Evolutionary conservation across 2,329 filamentous ascomycete species (phyloP).

Genomic region (Pyrenochaeta sp.): DNA sequence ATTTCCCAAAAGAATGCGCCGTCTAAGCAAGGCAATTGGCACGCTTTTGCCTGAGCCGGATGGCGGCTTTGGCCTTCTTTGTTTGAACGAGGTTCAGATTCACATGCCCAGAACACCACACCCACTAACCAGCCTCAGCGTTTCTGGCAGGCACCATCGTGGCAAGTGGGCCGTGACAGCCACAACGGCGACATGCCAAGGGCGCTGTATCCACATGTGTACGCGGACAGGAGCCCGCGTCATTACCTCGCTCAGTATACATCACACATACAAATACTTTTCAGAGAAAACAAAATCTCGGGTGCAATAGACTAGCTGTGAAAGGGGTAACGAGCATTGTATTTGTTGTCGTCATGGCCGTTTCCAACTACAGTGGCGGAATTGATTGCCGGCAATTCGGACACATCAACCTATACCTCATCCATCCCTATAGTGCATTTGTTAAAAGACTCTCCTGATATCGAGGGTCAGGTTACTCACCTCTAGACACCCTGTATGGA

Average conservation of each 20-base stretch:
- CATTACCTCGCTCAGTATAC: background rate
- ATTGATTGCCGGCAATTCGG: constrained; percentile 92
- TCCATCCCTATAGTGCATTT: too few relatives aligned
- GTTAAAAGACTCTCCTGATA: too few relatives aligned
- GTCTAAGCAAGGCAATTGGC: background rate
- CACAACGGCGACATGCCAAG: constrained; percentile 1
- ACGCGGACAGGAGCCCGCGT: constrained; percentile 2
- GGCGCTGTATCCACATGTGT: background rate
- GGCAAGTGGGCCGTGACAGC: too few relatives aligned
- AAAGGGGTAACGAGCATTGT: too few relatives aligned
- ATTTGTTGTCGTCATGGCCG: too few relatives aligned
- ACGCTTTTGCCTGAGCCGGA: background rate
- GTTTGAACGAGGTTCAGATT: too few relatives aligned
- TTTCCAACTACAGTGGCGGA: constrained; percentile 73
- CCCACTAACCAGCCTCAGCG: too few relatives aligned
- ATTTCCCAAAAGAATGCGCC: background rate
- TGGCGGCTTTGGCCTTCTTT: background rate
- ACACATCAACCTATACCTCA: constrained; percentile 90
- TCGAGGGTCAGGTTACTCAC: too few relatives aligned
- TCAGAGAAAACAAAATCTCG: too few relatives aligned
- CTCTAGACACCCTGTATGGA: constrained; percentile 89
- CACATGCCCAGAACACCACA: too few relatives aligned
- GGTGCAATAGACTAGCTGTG: too few relatives aligned
- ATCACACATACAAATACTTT: background rate
- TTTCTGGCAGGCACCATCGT: too few relatives aligned